Conservation (phyloP, 148 eudicot species). For the Pouteria glomerata region DNA sequence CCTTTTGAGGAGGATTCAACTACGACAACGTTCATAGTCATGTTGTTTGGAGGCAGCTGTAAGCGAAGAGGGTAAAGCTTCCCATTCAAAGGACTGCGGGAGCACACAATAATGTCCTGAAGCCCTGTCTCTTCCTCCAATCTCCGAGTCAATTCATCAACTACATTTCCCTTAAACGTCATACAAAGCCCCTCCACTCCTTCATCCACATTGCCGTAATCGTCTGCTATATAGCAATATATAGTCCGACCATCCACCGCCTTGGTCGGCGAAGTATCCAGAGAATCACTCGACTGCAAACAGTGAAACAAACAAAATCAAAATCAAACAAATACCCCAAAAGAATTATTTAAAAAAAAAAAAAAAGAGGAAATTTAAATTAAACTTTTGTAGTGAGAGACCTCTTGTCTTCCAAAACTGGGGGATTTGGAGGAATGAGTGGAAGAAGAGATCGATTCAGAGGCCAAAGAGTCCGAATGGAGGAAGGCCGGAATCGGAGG, state of each 20-base stretch:
- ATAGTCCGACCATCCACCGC: constrained; percentile 51
- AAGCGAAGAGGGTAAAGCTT: constrained; percentile 57
- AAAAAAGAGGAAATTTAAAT: not conserved
- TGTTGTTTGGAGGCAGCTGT: constrained; percentile 63
- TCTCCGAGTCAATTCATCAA: constrained; percentile 46
- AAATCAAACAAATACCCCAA: not conserved
- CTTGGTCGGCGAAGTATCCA: constrained; percentile 41
- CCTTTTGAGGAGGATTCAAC: constrained; percentile 40
- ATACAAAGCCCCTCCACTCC: constrained; percentile 29
- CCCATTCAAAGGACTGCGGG: constrained; percentile 55
- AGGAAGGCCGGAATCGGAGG: constrained; percentile 2
- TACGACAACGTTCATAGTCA: constrained; percentile 57
- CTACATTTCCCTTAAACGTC: constrained; percentile 49
- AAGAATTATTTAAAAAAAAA: not conserved
- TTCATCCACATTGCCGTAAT: constrained; percentile 31
- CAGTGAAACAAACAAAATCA: not conserved
- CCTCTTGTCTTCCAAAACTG: constrained; percentile 47
- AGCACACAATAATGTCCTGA: constrained; percentile 43
- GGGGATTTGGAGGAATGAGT: constrained; percentile 19
- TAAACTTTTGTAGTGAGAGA: no score
- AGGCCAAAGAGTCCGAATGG: constrained; percentile 27
- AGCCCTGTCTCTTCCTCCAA: constrained; percentile 55
- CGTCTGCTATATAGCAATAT: constrained; percentile 49
- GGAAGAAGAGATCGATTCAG: constrained; percentile 28
- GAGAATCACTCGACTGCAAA: constrained; percentile 62